Evolutionary conservation across 2,329 filamentous ascomycete genomes (phyloP), one percentile per base, ranked within the genome.

Genomic region (Pseudogymnoascus sp.): DNA sequence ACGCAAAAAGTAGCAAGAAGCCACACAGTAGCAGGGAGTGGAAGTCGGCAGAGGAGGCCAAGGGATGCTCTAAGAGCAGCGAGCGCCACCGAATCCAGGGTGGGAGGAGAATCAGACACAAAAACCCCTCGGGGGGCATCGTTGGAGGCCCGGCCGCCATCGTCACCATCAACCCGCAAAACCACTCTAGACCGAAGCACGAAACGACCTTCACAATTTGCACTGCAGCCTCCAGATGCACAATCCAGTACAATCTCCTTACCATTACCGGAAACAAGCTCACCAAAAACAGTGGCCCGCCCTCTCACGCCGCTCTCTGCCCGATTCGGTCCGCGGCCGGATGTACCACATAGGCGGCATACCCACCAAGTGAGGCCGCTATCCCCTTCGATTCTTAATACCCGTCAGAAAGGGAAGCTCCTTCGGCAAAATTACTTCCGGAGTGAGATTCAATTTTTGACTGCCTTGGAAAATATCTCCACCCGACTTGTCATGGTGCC

Each of bases 401-500:
- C 78, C 4, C 75, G 79, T 10, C 88, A 93, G 72, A 91, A 90
- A 72, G 82, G 85, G n/a, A 86, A 86, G 59, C 76, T 92, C 8
- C 73, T 95, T 65, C 81, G 89, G 63, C 89, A 92, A 65, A 90
- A 95, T 73, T 95, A 95, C 74, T 95, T 93, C 72, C 82, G 89
- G 62, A 90, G 86, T 65, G 83, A 95, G 74, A 93, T 89, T 0
- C 88, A 91, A 68, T 93, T 95, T 71, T 73, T 95, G 65, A 89
- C 86, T 3, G 90, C 90, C 1, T 80, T 95, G 14, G 89, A 93
- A 73, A 88, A 89, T 68, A 93, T 95, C 62, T 95, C 90, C 2
- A 93, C 91, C 72, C 86, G 90, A n/a, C 78, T 95, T 50, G 89
- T 95, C 5, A 82, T 88, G 62, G 90, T 95, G 4, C 90, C 90